A percentile compares a stretch with the other conserved stretches of the same genome.
phyloP scores from a whole-genome alignment of 2,329 filamentous ascomycete genomes.

The Colletotrichum graminicola region DNA sequence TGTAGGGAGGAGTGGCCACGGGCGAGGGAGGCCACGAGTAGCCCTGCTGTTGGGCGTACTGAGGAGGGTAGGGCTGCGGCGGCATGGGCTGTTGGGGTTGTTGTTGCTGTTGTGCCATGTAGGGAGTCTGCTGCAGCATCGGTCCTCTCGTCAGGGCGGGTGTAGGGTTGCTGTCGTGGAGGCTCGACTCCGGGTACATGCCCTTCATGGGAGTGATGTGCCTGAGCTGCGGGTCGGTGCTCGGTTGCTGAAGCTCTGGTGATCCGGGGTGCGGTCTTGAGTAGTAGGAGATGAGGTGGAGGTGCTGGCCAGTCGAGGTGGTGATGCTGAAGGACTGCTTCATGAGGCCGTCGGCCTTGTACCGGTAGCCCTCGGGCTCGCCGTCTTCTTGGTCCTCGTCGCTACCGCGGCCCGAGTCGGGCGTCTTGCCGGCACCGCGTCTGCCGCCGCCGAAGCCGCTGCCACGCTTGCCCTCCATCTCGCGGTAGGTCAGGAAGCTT shows the following conservation, averaged over 20 bases:
- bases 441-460: conserved; percentile 75
- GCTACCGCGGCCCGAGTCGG: conserved; percentile 83
- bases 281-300: conserved; percentile 98
- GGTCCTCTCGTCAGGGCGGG: conserved; percentile 84
- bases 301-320: conserved; percentile 86
- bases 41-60: conserved; percentile 56
- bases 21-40: conserved; percentile 70
- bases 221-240: conserved; percentile 81
- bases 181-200: conserved; percentile 96
- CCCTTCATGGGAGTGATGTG: conserved; percentile 90
- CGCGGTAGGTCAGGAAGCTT: conserved; percentile 95
- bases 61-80: conserved; percentile 54
- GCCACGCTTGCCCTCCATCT: conserved; percentile 98
- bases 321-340: conserved; percentile 99
- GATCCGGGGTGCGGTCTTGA: conserved; percentile 81
- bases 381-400: conserved; percentile 88
- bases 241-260: conserved; percentile 82
- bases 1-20: conserved; percentile 65
- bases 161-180: conserved; percentile 85
- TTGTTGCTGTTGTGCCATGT: conserved; percentile 38
- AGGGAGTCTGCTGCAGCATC: conserved; percentile 63
- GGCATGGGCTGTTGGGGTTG: conserved; percentile 52
- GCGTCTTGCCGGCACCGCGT: conserved; percentile 78
- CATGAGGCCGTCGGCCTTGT: conserved; percentile 97
- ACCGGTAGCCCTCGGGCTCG: conserved; percentile 91